These are phyloP conservation scores for Fragilaria radians DNA, from an alignment of 108 stramenopile genomes.

Conservation along the genomic window DNA sequence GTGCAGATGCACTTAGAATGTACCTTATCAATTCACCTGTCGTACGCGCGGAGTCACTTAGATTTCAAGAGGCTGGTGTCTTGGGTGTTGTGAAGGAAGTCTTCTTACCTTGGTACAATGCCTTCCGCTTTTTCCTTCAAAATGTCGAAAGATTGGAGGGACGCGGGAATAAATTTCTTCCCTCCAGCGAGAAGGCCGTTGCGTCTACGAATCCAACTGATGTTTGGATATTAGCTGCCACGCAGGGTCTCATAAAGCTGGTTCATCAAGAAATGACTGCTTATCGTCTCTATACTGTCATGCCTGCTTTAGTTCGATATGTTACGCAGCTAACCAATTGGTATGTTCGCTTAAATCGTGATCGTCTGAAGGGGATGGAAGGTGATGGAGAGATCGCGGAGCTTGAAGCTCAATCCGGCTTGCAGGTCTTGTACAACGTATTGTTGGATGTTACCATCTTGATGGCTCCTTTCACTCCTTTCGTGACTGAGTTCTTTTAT, in stretches of 20 bases:
- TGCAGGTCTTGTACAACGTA: conserved; percentile 96
- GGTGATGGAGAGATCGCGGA: conserved; percentile 67
- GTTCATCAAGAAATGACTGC: conserved; percentile 98
- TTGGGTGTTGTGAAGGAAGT: conserved; percentile 95
- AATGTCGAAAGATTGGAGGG: conserved; percentile 81
- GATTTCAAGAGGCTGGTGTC: conserved; percentile 97
- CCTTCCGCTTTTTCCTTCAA: conserved; percentile 97
- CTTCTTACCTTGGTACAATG: conserved; percentile 97
- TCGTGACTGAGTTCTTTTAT: conserved; percentile 98
- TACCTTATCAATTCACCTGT: conserved; percentile 99
- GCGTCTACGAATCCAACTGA: conserved; percentile 92
- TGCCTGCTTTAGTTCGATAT: conserved; percentile 94
- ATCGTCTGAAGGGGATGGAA: conserved; percentile 95
- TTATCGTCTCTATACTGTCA: conserved; percentile 98
- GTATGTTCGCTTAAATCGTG: conserved; percentile 98
- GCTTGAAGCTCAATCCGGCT: conserved; percentile 70
- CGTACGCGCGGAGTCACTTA: conserved; percentile 96
- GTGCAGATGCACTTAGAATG: conserved; percentile 98
- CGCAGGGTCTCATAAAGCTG: conserved; percentile 93
- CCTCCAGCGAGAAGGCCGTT: conserved; percentile 66
- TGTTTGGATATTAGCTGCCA: conserved; percentile 97
- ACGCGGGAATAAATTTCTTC: conserved; percentile 68
- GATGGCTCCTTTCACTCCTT: conserved; percentile 99
- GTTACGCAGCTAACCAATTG: conserved; percentile 97
- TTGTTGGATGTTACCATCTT: conserved; percentile 87